Percentiles rank a stretch among this genome's conserved stretches.
These are phyloP conservation scores for Diversispora epigaea DNA, from an alignment of 192 early-diverging fungal genomes.

Conservation along the genomic window DNA sequence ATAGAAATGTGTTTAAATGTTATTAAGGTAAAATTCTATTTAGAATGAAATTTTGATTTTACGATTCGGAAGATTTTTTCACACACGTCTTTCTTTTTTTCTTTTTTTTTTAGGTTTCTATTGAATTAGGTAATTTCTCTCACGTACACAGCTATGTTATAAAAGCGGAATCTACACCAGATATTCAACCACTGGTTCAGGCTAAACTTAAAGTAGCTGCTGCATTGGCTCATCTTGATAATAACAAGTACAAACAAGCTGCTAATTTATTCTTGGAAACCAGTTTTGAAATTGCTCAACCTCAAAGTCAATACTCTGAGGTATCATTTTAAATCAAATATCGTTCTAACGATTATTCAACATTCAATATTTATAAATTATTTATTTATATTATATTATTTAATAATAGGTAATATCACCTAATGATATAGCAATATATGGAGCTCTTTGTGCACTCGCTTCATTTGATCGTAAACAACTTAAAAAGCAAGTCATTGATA, in stretches of 20 bases:
- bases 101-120: slow-evolving; percentile 49
- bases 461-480: slow-evolving; percentile 73
- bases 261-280: slow-evolving; percentile 63
- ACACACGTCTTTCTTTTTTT: background rate
- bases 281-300: slow-evolving; percentile 43
- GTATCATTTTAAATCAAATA: slow-evolving; percentile 29
- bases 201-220: slow-evolving; percentile 63
- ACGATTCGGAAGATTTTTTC: background rate
- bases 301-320: slow-evolving; percentile 46
- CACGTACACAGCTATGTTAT: slow-evolving; percentile 70
- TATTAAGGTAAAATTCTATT: slow-evolving; percentile 59
- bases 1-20: slow-evolving; percentile 80
- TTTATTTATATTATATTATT: slow-evolving; percentile 33
- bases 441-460: slow-evolving; percentile 74
- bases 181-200: slow-evolving; percentile 53
- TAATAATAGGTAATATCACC: slow-evolving; percentile 58
- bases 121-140: slow-evolving; percentile 67
- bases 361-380: slow-evolving; percentile 10
- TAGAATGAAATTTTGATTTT: background rate
- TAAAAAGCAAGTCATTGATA: slow-evolving; percentile 70
- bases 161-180: slow-evolving; percentile 65
- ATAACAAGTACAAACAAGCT: slow-evolving; percentile 60
- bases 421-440: slow-evolving; percentile 84
- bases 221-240: slow-evolving; percentile 64
- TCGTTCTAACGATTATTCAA: too few species aligned